These are phyloP conservation scores for Botrytis aclada DNA, from an alignment of 2,329 filamentous ascomycete genomes.

Conservation along the genomic window DNA sequence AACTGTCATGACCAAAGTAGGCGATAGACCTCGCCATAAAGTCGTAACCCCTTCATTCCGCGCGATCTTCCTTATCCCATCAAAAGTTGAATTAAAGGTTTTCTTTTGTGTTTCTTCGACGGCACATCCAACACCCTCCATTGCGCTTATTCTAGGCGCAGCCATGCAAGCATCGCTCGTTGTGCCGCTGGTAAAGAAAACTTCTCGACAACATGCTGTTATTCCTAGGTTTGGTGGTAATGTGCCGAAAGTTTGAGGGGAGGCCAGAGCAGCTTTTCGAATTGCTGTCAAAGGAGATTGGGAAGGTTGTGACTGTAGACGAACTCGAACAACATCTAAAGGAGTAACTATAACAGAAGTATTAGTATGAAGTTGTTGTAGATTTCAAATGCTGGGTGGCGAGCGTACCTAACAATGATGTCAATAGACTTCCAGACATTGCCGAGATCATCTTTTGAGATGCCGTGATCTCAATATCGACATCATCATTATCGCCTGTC, in stretches of 20 bases:
- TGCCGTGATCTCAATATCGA: slow-evolving; percentile 67
- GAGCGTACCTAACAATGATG: slow-evolving; percentile 75
- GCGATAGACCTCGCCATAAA: slow-evolving; percentile 90
- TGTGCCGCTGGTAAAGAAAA: slow-evolving; percentile 92
- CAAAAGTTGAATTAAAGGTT: slow-evolving; percentile 85
- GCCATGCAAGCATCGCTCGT: slow-evolving; percentile 53
- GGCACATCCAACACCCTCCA: slow-evolving; percentile 59
- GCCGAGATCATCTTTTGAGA: slow-evolving; percentile 94
- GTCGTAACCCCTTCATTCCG: slow-evolving; percentile 84
- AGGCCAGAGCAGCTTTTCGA: slow-evolving; percentile 54
- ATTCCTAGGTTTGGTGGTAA: slow-evolving; percentile 83
- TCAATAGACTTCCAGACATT: slow-evolving; percentile 84
- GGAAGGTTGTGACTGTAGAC: slow-evolving; percentile 77
- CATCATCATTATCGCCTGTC: slow-evolving; percentile 38
- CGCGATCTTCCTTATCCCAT: slow-evolving; percentile 91
- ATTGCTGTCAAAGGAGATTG: slow-evolving; percentile 49
- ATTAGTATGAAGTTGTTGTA: slow-evolving; percentile 16
- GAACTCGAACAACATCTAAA: slow-evolving; percentile 92
- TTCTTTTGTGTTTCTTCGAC: slow-evolving; percentile 82
- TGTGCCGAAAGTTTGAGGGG: slow-evolving; percentile 56
- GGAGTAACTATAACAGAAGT: slow-evolving; percentile 67
- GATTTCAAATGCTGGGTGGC: slow-evolving; percentile 5
- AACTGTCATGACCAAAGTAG: slow-evolving; percentile 89
- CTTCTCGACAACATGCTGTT: slow-evolving; percentile 91
- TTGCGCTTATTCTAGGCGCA: slow-evolving; percentile 29